A percentile compares a stretch with the other conserved stretches of the same genome.
Conservation (phyloP, 2,329 filamentous ascomycete genomes). For the Lasiodiplodia sp. region DNA sequence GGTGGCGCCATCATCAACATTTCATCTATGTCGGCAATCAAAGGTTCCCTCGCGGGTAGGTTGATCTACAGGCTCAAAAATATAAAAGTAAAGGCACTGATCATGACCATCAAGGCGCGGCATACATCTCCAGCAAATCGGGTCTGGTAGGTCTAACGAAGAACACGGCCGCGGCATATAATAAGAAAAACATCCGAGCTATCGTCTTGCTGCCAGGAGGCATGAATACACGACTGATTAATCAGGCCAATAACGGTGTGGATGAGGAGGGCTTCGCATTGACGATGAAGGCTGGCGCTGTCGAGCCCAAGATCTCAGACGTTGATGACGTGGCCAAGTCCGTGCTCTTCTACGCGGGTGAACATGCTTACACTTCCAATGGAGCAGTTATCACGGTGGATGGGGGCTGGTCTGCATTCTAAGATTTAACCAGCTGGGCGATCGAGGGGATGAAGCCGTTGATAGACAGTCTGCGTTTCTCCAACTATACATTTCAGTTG, state of each 20-base stretch:
- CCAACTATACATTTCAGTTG: too few species aligned
- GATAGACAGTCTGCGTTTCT: too few species aligned
- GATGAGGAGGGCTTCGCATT: constrained; percentile 39
- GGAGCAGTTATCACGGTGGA: constrained; percentile 36
- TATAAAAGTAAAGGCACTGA: neutral
- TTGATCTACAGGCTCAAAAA: neutral
- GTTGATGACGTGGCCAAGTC: constrained; percentile 42
- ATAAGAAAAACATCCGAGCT: constrained; percentile 54
- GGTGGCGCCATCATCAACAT: constrained; percentile 63
- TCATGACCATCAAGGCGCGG: constrained; percentile 42
- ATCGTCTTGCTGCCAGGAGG: constrained; percentile 55
- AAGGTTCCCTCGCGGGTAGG: neutral
- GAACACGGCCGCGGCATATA: constrained; percentile 57
- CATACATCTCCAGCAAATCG: constrained; percentile 56
- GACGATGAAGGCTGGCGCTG: constrained; percentile 33
- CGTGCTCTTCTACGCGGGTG: constrained; percentile 43
- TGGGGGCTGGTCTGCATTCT: constrained; percentile 25
- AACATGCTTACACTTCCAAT: constrained; percentile 42
- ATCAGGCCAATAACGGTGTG: constrained; percentile 47
- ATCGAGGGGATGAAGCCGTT: too few species aligned
- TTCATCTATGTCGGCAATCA: constrained; percentile 30
- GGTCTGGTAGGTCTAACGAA: constrained; percentile 56
- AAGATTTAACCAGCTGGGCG: neutral
- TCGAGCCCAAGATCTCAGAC: constrained; percentile 35
- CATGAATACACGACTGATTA: constrained; percentile 54